Conservation (phyloP, 2,329 filamentous ascomycete genomes). For the Epichloe coenophiala region DNA sequence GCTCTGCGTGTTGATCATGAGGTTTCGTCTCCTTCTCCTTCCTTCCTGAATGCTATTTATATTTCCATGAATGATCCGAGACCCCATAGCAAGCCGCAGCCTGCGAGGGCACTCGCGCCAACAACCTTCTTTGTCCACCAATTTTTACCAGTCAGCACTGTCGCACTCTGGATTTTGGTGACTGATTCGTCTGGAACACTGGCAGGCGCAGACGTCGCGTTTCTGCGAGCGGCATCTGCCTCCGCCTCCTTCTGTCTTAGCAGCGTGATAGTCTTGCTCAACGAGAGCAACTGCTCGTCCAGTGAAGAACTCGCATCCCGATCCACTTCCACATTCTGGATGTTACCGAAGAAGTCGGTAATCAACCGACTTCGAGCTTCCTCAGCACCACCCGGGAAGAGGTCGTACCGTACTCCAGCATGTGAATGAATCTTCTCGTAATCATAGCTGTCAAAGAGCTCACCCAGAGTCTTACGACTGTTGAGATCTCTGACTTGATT, state of each 20-base stretch:
- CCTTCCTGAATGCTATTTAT: not conserved
- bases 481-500: conserved; percentile 73
- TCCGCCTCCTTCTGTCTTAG: conserved; percentile 36
- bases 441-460: conserved; percentile 93
- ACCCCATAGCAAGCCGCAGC: conserved; percentile 46
- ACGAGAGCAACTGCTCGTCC: conserved; percentile 63
- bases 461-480: conserved; percentile 80
- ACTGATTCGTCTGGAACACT: conserved; percentile 15
- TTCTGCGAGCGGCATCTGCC: conserved; percentile 21
- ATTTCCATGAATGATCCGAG: conserved; percentile 38
- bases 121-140: conserved; percentile 54
- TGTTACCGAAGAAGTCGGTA: conserved; percentile 96
- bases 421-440: conserved; percentile 88
- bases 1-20: too few species aligned
- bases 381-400: conserved; percentile 77
- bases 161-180: conserved; percentile 27
- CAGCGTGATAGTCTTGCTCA: conserved; percentile 53
- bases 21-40: too few species aligned
- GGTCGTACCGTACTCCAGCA: conserved; percentile 83
- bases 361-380: conserved; percentile 68
- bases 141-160: conserved; percentile 49
- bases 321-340: conserved; percentile 90
- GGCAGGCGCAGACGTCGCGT: conserved; percentile 14
- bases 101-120: conserved; percentile 48
- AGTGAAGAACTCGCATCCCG: conserved; percentile 41